Evolutionary conservation across 2,329 filamentous ascomycete genomes (phyloP).

Genomic region (Fusarium sp.): DNA sequence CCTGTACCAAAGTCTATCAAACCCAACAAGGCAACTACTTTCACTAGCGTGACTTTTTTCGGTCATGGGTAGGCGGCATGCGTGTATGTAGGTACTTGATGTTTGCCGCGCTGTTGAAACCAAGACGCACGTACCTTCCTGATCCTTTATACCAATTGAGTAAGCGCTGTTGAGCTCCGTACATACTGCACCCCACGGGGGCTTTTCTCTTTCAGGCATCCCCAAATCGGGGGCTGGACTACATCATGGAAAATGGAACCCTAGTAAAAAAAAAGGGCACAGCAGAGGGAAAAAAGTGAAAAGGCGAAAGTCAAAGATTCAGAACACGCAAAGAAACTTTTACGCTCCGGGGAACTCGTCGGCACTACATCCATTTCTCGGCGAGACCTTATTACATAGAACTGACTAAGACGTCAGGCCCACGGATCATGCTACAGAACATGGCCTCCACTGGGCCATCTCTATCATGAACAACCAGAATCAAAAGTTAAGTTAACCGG

Average conservation of each 20-base stretch:
- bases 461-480: slow-evolving; percentile 1
- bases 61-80: background rate
- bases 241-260: slow-evolving; percentile 1
- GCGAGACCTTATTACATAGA: slow-evolving; percentile 18
- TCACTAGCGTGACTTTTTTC: slow-evolving; percentile 18
- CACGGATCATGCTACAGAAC: slow-evolving; percentile 20
- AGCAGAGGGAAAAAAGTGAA: background rate
- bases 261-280: background rate
- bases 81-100: background rate
- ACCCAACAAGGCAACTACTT: slow-evolving; percentile 19
- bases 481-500: background rate
- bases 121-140: background rate
- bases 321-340: background rate
- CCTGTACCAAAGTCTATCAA: slow-evolving; percentile 40
- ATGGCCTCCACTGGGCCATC: slow-evolving; percentile 11
- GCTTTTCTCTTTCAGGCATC: slow-evolving; percentile 21
- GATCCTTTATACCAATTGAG: background rate
- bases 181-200: slow-evolving; percentile 9
- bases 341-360: background rate
- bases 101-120: background rate
- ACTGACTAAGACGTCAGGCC: slow-evolving; percentile 31
- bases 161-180: background rate
- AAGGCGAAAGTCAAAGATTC: background rate
- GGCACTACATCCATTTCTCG: slow-evolving; percentile 22
- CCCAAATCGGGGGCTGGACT: background rate